Evolutionary conservation across 2,329 filamentous ascomycete species (phyloP).

Genomic region (Elsinoe necatrix): DNA sequence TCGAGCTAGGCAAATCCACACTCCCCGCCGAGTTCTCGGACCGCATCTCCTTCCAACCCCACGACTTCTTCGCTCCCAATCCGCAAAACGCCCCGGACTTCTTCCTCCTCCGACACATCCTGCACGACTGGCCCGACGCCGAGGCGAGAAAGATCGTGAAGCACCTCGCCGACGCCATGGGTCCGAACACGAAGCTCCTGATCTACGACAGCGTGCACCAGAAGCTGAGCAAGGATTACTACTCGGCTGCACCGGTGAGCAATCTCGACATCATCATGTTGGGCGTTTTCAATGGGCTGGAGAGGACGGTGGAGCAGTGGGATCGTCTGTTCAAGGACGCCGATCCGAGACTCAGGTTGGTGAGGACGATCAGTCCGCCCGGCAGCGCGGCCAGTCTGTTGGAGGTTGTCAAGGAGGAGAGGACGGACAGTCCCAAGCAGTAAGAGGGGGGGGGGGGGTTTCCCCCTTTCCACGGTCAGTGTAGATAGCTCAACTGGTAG

Average conservation of each 20-base stretch:
- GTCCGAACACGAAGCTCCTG: not conserved
- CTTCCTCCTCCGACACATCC: constrained; percentile 24
- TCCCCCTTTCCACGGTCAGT: too few relatives aligned
- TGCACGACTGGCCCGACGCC: constrained; percentile 25
- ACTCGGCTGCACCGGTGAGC: not conserved
- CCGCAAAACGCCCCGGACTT: constrained; percentile 27
- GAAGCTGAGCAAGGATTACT: constrained; percentile 11
- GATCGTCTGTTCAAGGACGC: not conserved
- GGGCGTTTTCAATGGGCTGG: constrained; percentile 8
- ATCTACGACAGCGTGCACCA: constrained; percentile 12
- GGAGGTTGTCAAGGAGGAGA: constrained; percentile 2
- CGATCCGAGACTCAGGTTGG: not conserved
- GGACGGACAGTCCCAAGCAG: constrained; percentile 2
- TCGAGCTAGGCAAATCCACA: constrained; percentile 15
- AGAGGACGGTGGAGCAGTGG: constrained; percentile 9
- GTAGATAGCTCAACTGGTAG: too few relatives aligned
- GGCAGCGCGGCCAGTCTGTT: constrained; percentile 5
- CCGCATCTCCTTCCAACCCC: constrained; percentile 19
- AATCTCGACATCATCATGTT: constrained; percentile 12
- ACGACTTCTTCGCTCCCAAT: constrained; percentile 26
- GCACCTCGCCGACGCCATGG: not conserved
- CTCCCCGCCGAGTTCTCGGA: constrained; percentile 10
- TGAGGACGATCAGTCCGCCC: not conserved
- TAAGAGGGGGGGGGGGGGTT: too few relatives aligned
- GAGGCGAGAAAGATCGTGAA: constrained; percentile 10